Conservation (phyloP, 1,284 basidiomycete genomes). For the Melampsora larici-populina region DNA sequence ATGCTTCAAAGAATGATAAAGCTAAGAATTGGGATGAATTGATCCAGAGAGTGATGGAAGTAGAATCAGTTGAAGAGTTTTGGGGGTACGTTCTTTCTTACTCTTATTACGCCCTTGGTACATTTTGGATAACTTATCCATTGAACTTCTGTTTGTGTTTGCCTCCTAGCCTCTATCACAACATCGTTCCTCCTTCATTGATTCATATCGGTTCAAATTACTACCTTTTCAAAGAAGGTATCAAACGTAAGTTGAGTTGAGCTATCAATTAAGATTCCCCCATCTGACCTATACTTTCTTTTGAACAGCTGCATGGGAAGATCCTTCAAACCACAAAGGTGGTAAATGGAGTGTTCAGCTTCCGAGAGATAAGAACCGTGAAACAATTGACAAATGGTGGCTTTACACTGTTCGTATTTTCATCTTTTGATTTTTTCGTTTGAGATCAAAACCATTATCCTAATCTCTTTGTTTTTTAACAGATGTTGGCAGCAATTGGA, state of each 20-base stretch:
- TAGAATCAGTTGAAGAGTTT: slow-evolving; percentile 94
- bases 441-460: neutral
- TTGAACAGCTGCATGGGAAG: slow-evolving; percentile 53
- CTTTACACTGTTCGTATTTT: slow-evolving; percentile 74
- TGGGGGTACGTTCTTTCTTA: slow-evolving; percentile 70
- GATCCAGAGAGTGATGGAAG: slow-evolving; percentile 86
- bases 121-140: neutral
- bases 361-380: slow-evolving; percentile 86
- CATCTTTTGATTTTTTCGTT: slow-evolving; percentile 20
- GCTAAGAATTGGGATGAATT: slow-evolving; percentile 94
- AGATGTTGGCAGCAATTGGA: slow-evolving; percentile 96
- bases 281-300: slow-evolving; percentile 16
- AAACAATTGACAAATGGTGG: slow-evolving; percentile 90
- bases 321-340: slow-evolving; percentile 79
- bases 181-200: slow-evolving; percentile 92
- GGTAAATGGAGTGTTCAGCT: slow-evolving; percentile 99
- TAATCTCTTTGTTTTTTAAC: slow-evolving; percentile 17
- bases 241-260: slow-evolving; percentile 41
- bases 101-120: neutral
- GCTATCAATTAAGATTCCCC: neutral
- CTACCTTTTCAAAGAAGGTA: slow-evolving; percentile 83
- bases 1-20: slow-evolving; percentile 62
- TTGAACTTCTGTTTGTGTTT: slow-evolving; percentile 9
- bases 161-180: slow-evolving; percentile 77
- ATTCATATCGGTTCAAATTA: slow-evolving; percentile 95